These are phyloP conservation scores for Harringtonia aguacate DNA, from an alignment of 2,329 filamentous ascomycete species.

Conservation along the genomic window DNA sequence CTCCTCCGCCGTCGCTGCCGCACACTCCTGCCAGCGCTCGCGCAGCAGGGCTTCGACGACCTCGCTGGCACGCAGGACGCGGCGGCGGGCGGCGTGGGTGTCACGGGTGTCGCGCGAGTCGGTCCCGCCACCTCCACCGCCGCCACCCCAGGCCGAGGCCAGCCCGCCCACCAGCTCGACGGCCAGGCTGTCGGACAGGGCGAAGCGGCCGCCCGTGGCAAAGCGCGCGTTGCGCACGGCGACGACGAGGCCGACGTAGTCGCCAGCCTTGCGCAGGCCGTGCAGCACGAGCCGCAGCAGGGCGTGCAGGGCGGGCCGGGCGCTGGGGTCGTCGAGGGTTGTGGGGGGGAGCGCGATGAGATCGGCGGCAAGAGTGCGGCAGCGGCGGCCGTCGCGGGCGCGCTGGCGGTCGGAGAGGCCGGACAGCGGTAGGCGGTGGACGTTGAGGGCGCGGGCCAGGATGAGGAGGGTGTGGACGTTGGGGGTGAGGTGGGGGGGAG, in stretches of 20 bases:
- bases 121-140: conserved; percentile 5
- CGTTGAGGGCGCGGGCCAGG: conserved; percentile 50
- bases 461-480: conserved; percentile 60
- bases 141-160: conserved; percentile 15
- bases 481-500: too few species aligned
- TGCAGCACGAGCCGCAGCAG: conserved; percentile 22
- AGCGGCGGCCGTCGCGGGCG: conserved; percentile 16
- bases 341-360: not conserved
- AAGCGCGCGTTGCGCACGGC: conserved; percentile 19
- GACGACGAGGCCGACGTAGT: conserved; percentile 35
- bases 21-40: conserved; percentile 1
- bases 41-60: conserved; percentile 16
- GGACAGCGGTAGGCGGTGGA: conserved; percentile 33
- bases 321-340: not conserved
- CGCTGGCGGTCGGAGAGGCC: conserved; percentile 2
- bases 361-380: too few species aligned
- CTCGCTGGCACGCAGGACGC: conserved; percentile 16
- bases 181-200: conserved; percentile 18
- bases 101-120: conserved; percentile 10
- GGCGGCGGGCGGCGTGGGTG: conserved; percentile 15
- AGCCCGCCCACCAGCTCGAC: conserved; percentile 22
- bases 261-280: conserved; percentile 32
- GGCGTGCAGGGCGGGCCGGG: conserved; percentile 14
- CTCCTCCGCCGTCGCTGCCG: not conserved
- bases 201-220: conserved; percentile 11